A percentile compares a stretch with the other conserved stretches of the same genome.
Conservation (phyloP, 2,329 filamentous ascomycete genomes). For the Chaetoscypha palmicola region DNA sequence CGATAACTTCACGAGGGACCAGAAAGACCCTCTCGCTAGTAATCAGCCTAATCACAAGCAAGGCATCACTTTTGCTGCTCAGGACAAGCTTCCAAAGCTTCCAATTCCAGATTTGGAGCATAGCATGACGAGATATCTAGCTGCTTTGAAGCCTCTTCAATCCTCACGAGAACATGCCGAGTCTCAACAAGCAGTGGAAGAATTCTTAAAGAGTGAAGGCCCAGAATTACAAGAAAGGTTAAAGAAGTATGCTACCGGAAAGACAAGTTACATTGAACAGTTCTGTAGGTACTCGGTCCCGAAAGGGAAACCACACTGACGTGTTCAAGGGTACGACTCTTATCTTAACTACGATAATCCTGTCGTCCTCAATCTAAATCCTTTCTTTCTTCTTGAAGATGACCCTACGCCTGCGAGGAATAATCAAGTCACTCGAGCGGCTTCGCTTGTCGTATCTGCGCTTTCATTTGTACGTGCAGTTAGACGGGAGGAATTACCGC, state of each 20-base stretch:
- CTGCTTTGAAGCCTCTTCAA: slow-evolving; percentile 75
- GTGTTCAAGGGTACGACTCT: slow-evolving; percentile 80
- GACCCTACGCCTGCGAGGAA: slow-evolving; percentile 94
- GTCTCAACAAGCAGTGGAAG: slow-evolving; percentile 69
- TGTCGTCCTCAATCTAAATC: slow-evolving; percentile 93
- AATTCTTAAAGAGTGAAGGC: slow-evolving; percentile 77
- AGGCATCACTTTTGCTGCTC: slow-evolving; percentile 78
- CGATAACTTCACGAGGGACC: slow-evolving; percentile 40
- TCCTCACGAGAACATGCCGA: slow-evolving; percentile 74
- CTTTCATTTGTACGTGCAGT: slow-evolving; percentile 90
- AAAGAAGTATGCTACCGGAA: slow-evolving; percentile 81
- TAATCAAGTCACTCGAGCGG: slow-evolving; percentile 91
- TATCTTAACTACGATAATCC: slow-evolving; percentile 98
- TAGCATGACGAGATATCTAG: slow-evolving; percentile 73
- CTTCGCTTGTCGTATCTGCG: slow-evolving; percentile 83
- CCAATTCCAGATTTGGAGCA: slow-evolving; percentile 83
- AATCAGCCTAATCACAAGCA: slow-evolving; percentile 45
- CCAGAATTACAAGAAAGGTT: slow-evolving; percentile 81
- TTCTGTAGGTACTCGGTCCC: slow-evolving; percentile 64
- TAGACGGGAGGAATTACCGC: slow-evolving; percentile 83
- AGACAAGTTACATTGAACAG: slow-evolving; percentile 96
- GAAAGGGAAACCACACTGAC: slow-evolving; percentile 6
- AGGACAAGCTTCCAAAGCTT: slow-evolving; percentile 83
- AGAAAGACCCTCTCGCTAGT: slow-evolving; percentile 39
- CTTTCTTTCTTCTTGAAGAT: slow-evolving; percentile 95